Evolutionary conservation across 805 yeast genomes (phyloP).

Genomic region (Saturnispora kantuleensis): DNA sequence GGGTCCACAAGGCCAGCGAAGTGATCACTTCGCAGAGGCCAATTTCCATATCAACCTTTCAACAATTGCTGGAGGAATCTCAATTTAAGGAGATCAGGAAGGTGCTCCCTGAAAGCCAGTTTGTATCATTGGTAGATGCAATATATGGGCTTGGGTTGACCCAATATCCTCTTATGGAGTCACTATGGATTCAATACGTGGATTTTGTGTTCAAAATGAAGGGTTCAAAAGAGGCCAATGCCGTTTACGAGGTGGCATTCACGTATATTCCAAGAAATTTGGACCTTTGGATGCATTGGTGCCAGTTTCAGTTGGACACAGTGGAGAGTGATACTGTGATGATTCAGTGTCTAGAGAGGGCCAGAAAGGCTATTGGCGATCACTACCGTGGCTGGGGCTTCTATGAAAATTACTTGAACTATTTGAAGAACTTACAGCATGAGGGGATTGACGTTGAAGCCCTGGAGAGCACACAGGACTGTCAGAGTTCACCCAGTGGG

Average conservation of each 20-base stretch:
- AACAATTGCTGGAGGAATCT: neutral
- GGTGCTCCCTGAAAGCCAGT: neutral
- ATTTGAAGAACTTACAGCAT: conserved; percentile 26
- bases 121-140: conserved; percentile 22
- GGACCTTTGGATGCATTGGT: conserved; percentile 41
- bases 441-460: neutral
- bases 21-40: neutral
- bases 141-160: conserved; percentile 35
- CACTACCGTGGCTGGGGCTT: conserved; percentile 44
- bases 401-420: conserved; percentile 40
- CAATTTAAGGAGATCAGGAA: neutral
- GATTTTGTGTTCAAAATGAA: conserved; percentile 37
- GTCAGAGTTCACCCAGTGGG: conserved; percentile 16
- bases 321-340: conserved; percentile 26
- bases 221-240: conserved; percentile 28
- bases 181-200: conserved; percentile 52
- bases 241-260: conserved; percentile 33
- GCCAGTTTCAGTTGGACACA: conserved; percentile 30
- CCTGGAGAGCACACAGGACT: neutral
- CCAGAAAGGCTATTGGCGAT: conserved; percentile 39
- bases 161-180: conserved; percentile 40
- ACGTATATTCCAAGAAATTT: conserved; percentile 33
- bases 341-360: conserved; percentile 33
- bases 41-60: neutral
- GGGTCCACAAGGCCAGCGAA: neutral